Conservation (phyloP, 495 filamentous ascomycete species). For the Penicillium desertorum region DNA sequence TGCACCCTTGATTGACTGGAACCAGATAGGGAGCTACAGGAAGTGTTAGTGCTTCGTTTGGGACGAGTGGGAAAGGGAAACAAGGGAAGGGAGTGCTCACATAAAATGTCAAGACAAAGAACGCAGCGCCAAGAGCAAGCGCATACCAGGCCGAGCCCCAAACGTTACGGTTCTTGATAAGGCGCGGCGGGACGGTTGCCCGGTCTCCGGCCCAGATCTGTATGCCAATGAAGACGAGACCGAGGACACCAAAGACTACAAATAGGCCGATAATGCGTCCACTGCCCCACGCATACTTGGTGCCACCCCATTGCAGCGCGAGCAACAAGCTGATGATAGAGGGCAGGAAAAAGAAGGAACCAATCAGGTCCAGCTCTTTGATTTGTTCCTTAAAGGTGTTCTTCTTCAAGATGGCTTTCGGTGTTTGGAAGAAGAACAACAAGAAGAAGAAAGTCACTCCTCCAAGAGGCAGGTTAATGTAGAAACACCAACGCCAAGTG, state of each 20-base stretch:
- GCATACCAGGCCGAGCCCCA: conserved; percentile 53
- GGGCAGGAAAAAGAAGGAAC: conserved; percentile 68
- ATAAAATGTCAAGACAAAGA: conserved; percentile 65
- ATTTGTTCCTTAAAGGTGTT: conserved; percentile 43
- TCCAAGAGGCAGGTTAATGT: conserved; percentile 69
- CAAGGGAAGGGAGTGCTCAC: conserved; percentile 20
- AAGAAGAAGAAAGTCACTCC: conserved; percentile 62
- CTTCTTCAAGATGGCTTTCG: conserved; percentile 43
- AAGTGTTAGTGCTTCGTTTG: conserved; percentile 16
- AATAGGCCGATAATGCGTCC: conserved; percentile 70
- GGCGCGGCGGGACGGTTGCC: conserved; percentile 72
- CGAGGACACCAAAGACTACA: conserved; percentile 67
- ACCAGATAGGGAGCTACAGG: conserved; percentile 77
- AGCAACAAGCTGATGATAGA: conserved; percentile 70
- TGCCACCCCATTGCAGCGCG: conserved; percentile 85
- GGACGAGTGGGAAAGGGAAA: not conserved
- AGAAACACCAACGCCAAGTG: conserved; percentile 63
- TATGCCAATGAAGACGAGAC: conserved; percentile 58
- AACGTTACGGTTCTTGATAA: conserved; percentile 73
- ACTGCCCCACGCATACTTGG: conserved; percentile 62
- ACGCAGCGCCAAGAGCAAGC: conserved; percentile 58
- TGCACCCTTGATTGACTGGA: conserved; percentile 77
- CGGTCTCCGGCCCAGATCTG: conserved; percentile 68
- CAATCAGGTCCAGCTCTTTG: conserved; percentile 64
- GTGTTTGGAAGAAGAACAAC: conserved; percentile 58